Conservation (phyloP, 176 grass and related monocot species). For the Rhipidocladum racemiflorum region DNA sequence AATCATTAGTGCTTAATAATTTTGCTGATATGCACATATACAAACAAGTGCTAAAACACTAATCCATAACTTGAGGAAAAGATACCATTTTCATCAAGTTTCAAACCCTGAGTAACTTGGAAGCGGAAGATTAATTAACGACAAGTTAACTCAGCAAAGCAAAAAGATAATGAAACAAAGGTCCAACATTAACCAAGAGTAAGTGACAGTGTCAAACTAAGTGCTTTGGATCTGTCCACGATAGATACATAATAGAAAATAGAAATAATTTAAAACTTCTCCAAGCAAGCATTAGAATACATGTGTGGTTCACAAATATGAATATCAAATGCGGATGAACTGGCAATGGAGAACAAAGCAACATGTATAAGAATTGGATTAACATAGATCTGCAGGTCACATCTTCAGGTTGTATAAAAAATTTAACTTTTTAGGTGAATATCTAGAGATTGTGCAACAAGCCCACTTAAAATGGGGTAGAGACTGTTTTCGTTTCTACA, state of each 20-base stretch:
- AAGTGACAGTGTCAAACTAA: slow-evolving; percentile 13
- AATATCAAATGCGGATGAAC: slow-evolving; percentile 6
- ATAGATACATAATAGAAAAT: slow-evolving; percentile 15
- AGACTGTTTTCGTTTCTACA: background rate
- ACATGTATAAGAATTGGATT: background rate
- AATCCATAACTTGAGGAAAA: background rate
- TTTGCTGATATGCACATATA: slow-evolving; percentile 7
- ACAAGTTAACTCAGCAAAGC: background rate
- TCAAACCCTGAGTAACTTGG: background rate
- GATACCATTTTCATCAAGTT: background rate
- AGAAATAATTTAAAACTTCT: background rate
- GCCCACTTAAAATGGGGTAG: slow-evolving; percentile 6
- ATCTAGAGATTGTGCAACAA: background rate
- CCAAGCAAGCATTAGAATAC: background rate
- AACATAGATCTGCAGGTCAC: background rate
- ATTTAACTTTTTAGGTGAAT: background rate
- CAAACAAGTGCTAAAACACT: background rate
- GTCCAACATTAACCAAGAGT: background rate
- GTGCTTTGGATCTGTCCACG: background rate
- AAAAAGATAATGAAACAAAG: background rate
- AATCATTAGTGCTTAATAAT: background rate
- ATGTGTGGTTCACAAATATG: background rate
- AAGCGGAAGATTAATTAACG: background rate
- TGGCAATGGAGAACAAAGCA: background rate
- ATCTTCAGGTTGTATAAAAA: background rate